phyloP scores from a whole-genome alignment of 495 filamentous ascomycete species.

The Cercophora newfieldiana region DNA sequence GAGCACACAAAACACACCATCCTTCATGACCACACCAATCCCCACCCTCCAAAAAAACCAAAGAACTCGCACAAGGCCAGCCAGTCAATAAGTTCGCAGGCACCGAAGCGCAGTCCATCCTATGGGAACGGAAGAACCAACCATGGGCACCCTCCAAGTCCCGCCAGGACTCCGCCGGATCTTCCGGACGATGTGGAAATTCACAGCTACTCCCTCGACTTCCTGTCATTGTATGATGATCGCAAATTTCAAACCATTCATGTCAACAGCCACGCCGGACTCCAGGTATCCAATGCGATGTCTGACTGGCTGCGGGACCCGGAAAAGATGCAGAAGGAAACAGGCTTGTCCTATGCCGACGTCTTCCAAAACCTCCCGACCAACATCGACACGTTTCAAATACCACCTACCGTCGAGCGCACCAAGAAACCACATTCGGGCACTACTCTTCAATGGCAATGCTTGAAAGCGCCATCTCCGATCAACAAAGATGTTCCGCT shows the following conservation, averaged over 20 bases:
- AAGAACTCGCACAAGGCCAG: conserved; percentile 75
- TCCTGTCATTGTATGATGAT: conserved; percentile 68
- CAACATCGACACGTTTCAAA: conserved; percentile 39
- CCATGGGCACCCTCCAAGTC: conserved; percentile 53
- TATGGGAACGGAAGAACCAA: conserved; percentile 41
- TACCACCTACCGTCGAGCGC: conserved; percentile 38
- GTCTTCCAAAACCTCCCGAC: conserved; percentile 50
- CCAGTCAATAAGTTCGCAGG: conserved; percentile 64
- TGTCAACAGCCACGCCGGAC: conserved; percentile 65
- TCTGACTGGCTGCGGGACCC: conserved; percentile 72
- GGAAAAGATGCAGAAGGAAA: conserved; percentile 48
- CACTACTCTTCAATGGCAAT: conserved; percentile 63
- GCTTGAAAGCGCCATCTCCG: conserved; percentile 58
- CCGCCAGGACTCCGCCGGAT: conserved; percentile 56
- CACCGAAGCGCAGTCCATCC: conserved; percentile 56
- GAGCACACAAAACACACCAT: conserved; percentile 35
- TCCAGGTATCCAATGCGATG: conserved; percentile 66
- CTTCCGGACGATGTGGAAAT: conserved; percentile 53
- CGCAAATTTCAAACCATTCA: conserved; percentile 58
- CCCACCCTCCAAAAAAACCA: conserved; percentile 60
- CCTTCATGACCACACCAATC: conserved; percentile 37
- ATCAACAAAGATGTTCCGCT: conserved; percentile 69
- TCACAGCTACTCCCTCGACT: conserved; percentile 70
- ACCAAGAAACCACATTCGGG: conserved; percentile 49
- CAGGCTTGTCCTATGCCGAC: conserved; percentile 44